Evolutionary conservation across 306 rosid genomes (phyloP), one percentile per base, ranked within the genome.

Genomic region (Alnus rubra): DNA sequence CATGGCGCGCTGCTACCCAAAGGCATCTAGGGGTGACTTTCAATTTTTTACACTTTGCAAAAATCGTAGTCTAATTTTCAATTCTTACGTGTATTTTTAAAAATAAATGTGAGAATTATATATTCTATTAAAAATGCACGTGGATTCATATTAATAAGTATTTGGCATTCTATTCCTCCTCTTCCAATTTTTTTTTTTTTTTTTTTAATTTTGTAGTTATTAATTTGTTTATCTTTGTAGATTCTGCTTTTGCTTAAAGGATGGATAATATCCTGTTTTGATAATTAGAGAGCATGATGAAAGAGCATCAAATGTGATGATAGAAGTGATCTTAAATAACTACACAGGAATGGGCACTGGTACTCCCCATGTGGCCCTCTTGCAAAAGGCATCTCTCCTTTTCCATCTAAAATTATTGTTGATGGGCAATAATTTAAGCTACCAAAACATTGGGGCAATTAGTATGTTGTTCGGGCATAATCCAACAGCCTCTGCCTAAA

Each of bases 291-390:
- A 69, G 45, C 75, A 78, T 78, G 85, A 74, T 75, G 83, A 45
- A 76, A 75, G 79, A 80, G 50, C 79, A 84, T 81, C 75, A 87
- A 87, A 74, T 83, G 88, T 74, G 69, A 80, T 85, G 78, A 89
- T 69, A 71, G 71, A 74, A 86, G 80, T 89, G 89, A 78, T 85
- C 48, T 48, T 75, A 87, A 84, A 84, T 77, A 78, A 84, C 77
- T 77, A 76, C 78, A 78, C 82, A 48, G 15, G 33, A 82, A 78
- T 69, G 73, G 74, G 82, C 77, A 75, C 81, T 82, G 76, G 79
- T 81, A 78, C 78, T 80, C 86, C 81, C 81, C 74, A 82, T 78
- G 85, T 81, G 84, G 81, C 76, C 85, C 80, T 81, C 81, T 85
- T 76, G 64, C 77, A 50, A 5, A 83, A 80, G 5, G 67, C 81